These are phyloP conservation scores for Mycena venus DNA, from an alignment of 768 basidiomycete genomes.

Conservation along the genomic window DNA sequence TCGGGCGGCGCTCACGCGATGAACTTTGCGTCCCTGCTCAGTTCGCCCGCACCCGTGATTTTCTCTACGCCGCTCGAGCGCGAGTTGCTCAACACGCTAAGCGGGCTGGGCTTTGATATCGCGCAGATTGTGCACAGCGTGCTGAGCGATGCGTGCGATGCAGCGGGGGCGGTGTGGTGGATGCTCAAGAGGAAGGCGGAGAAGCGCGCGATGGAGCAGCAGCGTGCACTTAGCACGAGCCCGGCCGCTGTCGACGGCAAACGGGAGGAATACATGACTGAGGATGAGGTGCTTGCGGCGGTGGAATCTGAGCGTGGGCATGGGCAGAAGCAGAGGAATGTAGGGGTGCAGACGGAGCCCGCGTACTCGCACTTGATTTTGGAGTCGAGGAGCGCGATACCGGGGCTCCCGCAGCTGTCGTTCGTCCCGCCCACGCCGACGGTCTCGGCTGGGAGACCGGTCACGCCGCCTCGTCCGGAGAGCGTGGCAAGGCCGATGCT, in stretches of 20 bases:
- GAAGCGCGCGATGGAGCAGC: constrained; percentile 59
- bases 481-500: constrained; percentile 63
- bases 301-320: background rate
- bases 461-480: constrained; percentile 67
- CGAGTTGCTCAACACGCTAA: constrained; percentile 81
- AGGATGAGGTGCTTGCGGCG: background rate
- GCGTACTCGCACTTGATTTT: constrained; percentile 40
- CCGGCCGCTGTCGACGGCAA: background rate
- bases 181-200: constrained; percentile 89
- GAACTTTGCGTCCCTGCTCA: constrained; percentile 76
- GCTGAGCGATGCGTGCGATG: constrained; percentile 91
- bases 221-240: constrained; percentile 13
- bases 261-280: background rate
- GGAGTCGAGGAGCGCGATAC: constrained; percentile 36
- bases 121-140: constrained; percentile 97
- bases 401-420: constrained; percentile 71
- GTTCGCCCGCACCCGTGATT: constrained; percentile 79
- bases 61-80: constrained; percentile 90
- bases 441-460: constrained; percentile 52
- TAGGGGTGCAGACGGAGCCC: constrained; percentile 64
- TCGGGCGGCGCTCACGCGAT: background rate
- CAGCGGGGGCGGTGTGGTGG: constrained; percentile 95
- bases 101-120: constrained; percentile 88
- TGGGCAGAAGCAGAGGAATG: constrained; percentile 48
- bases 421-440: constrained; percentile 87